Evolutionary conservation across 2,329 filamentous ascomycete species (phyloP).

Genomic region (Beauveria sp.): DNA sequence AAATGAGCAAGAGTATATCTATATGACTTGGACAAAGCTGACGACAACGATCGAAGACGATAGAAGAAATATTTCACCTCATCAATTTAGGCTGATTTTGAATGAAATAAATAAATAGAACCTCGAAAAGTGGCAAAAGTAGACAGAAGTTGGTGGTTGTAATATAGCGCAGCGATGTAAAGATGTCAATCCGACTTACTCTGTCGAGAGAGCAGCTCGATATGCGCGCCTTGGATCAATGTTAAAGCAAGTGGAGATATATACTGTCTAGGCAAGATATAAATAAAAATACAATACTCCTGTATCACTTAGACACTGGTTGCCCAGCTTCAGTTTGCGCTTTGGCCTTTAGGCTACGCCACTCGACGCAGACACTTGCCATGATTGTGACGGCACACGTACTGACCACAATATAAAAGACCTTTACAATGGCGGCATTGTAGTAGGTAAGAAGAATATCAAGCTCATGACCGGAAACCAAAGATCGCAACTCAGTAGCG

Average conservation of each 20-base stretch:
- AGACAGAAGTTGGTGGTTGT: background rate
- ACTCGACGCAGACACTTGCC: constrained; percentile 34
- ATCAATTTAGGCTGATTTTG: background rate
- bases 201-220: too few relatives aligned
- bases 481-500: constrained; percentile 22
- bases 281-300: background rate
- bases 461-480: constrained; percentile 17
- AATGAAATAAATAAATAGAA: background rate
- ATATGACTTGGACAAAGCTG: background rate
- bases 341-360: constrained; percentile 40
- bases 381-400: constrained; percentile 32
- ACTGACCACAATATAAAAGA: constrained; percentile 31
- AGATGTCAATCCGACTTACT: too few relatives aligned
- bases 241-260: background rate
- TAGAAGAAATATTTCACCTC: background rate
- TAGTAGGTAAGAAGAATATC: constrained; percentile 27
- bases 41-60: background rate
- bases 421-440: constrained; percentile 26
- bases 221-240: too few relatives aligned
- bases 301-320: background rate
- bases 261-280: too few relatives aligned
- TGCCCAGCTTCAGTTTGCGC: background rate
- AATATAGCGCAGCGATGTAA: background rate
- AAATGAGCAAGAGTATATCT: background rate
- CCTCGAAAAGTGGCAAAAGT: background rate